Base-by-base conservation (phyloP, 345 rosid genomes). In the Pugionium dolabratum region DNA sequence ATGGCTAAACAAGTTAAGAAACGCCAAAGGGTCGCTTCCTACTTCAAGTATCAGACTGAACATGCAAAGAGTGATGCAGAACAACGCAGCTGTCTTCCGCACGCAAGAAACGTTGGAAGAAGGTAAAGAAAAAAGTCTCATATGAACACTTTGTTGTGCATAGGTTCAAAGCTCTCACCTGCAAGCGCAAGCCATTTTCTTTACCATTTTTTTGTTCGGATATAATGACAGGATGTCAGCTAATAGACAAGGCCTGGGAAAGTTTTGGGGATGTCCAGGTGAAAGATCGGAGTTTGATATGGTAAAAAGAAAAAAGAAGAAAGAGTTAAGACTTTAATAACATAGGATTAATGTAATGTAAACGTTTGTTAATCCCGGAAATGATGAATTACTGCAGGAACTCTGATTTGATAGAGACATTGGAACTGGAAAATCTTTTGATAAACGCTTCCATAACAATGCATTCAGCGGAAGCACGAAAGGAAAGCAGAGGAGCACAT, bases 401-500 rank as follows among this genome's bases (percentile, higher is more conserved):
- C 79, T 85, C 98, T 36, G 98, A 93, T 77, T 78, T 90, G 78
- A 78, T 93, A 25, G 97, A 93, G 79, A 85, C 96, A 8, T 43
- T 93, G 39, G 97, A 93, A 73, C 67, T 93, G 83, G 98, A 93
- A 78, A 93, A 93, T 76, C 94, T 93, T 75, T 70, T 93, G 81
- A 82, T 88, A 46, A 93, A 93, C 81, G 98, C 98, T 9, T 84
- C 90, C 53, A 75, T 93, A 69, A 93, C 97, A 49, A 93, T 93
- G 98, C 90, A 90, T 39, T 39, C 42, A 18, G 42, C 42, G 2
- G 42, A 39, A 7, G 96, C 98, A 43, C 80, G 97, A 73, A 93
- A 90, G 56, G 98, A 93, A 77, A 93, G 97, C 81, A 80, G 98
- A 81, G 97, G 97, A 63, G 98, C 98, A 41, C 98, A 93, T 86